Conservation (phyloP, 179 eudicot genomes). For the Silene noctiflora region DNA sequence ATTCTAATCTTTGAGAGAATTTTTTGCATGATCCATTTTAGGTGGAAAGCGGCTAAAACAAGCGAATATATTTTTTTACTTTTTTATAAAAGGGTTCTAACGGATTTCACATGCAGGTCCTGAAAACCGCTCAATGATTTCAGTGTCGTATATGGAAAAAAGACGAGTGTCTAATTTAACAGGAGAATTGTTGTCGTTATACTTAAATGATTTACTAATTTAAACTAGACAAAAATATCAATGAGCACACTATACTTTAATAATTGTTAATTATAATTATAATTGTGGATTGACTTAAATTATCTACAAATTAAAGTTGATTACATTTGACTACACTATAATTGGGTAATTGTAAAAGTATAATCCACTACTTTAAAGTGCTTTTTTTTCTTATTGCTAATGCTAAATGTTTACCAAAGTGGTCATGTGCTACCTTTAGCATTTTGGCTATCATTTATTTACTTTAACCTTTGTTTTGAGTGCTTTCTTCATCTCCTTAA, state of each 20-base stretch:
- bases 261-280: neutral
- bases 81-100: too few relatives aligned
- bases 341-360: neutral
- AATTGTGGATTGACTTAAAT: neutral
- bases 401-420: neutral
- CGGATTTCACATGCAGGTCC: too few relatives aligned
- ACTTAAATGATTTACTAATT: neutral
- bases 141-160: too few relatives aligned
- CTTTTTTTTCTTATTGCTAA: neutral
- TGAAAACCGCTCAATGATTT: too few relatives aligned
- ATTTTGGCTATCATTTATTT: constrained; percentile 5
- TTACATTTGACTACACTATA: neutral
- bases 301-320: neutral
- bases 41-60: too few relatives aligned
- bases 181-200: too few relatives aligned
- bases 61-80: too few relatives aligned
- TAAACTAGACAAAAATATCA: neutral
- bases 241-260: too few relatives aligned
- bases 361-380: constrained; percentile 1
- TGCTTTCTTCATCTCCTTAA: constrained; percentile 2
- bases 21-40: too few relatives aligned
- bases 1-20: too few relatives aligned
- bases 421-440: constrained; percentile 10
- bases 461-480: constrained; percentile 1
- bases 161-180: too few relatives aligned